Conservation (phyloP, 148 eudicot genomes). For the Gaultheria prostrata region DNA sequence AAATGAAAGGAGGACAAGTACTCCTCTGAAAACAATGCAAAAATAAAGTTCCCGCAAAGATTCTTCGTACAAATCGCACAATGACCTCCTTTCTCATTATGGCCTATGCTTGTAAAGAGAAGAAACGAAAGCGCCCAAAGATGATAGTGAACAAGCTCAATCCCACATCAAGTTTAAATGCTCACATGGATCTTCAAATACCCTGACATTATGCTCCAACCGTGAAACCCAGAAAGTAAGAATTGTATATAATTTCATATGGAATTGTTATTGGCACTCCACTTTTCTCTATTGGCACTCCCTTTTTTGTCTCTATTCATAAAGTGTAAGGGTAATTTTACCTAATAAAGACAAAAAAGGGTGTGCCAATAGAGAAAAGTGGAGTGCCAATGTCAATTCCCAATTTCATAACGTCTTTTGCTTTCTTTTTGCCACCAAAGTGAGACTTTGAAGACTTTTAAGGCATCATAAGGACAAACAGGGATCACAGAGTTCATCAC, state of each 20-base stretch:
- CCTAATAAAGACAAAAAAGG: too few species aligned
- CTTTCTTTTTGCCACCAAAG: background rate
- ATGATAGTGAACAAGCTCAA: background rate
- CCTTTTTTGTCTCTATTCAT: too few species aligned
- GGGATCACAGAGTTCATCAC: background rate
- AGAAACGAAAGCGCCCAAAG: background rate
- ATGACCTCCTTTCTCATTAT: background rate
- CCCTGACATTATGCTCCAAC: background rate
- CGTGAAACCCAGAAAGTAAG: background rate
- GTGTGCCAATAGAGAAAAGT: too few species aligned
- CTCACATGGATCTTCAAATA: background rate
- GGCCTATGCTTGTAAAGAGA: background rate
- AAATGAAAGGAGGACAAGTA: background rate
- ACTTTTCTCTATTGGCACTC: too few species aligned
- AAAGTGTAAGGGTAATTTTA: too few species aligned
- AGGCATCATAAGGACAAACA: constrained; percentile 3
- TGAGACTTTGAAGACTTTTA: background rate
- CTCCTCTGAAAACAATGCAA: background rate
- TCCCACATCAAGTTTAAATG: background rate
- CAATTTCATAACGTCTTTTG: background rate
- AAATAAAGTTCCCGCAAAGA: background rate
- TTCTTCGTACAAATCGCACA: background rate
- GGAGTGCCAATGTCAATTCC: too few species aligned
- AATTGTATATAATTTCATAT: too few species aligned
- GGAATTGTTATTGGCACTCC: too few species aligned